A percentile compares a stretch with the other conserved stretches of the same genome.
Evolutionary conservation across 2,329 filamentous ascomycete species (phyloP).

Genomic region (Calonectria honghensis): DNA sequence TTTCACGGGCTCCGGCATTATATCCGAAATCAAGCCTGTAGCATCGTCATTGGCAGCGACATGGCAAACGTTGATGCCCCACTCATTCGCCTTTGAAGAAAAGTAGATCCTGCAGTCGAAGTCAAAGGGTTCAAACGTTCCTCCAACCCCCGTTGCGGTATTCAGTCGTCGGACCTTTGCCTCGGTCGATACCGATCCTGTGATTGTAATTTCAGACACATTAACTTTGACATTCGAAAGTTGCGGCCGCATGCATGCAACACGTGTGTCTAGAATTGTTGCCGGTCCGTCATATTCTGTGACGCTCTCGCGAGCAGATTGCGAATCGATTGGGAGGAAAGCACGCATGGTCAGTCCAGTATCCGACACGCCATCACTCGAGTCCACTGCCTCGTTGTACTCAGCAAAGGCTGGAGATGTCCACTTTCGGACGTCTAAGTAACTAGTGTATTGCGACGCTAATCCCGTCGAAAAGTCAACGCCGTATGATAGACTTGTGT

Average conservation of each 20-base stretch:
- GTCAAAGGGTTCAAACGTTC: neutral
- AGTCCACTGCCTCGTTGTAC: neutral
- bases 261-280: neutral
- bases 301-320: neutral
- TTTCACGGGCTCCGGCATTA: neutral
- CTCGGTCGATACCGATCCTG: neutral
- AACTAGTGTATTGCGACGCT: neutral
- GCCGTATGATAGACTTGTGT: neutral
- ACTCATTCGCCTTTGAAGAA: neutral
- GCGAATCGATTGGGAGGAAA: neutral
- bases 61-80: neutral
- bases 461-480: neutral
- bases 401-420: conserved; percentile 5
- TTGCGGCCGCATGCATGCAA: neutral
- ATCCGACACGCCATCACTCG: neutral
- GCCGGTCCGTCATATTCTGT: neutral
- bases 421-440: neutral
- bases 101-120: neutral
- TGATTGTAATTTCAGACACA: neutral
- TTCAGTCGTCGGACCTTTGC: conserved; percentile 14
- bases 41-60: neutral
- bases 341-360: conserved; percentile 6
- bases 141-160: neutral
- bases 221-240: neutral
- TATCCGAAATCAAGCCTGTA: neutral